Evolutionary conservation across 371 early-diverging fungal species (phyloP), one percentile per base, ranked within the genome.

Genomic region (Sanchytrium tribonematis): DNA sequence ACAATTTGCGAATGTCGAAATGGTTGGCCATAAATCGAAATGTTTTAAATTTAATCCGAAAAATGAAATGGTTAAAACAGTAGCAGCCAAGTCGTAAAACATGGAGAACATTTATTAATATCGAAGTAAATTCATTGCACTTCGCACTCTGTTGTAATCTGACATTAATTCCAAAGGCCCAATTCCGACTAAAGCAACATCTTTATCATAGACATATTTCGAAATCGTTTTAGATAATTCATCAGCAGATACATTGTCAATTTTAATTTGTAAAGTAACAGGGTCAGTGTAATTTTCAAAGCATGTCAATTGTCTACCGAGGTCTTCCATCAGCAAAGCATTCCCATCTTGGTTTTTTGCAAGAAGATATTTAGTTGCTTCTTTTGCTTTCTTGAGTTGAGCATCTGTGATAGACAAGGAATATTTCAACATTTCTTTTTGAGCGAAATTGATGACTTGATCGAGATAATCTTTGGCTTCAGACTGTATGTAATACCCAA

Each of bases 301-400:
- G 27, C 88, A 88, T 69, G 93, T 80, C 72, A 97, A 78, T 77
- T 97, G 97, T 71, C 94, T 86, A 68, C 96, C 96, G 79, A 97
- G 93, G 75, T 97, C 96, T 77, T 97, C 95, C 31, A 91, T 90
- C 72, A 92, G 83, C 30, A 91, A 85, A 0, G 91, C 89, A 70
- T 90, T 91, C 66, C 92, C 91, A 75, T 97, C 95, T 80, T 94
- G 93, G 80, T 92, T 91, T 81, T 95, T 95, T 73, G 96, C 95
- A 71, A 93, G 87, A 79, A 48, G 48, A 48, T 48, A 22, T 22
- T 48, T 48, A 48, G 48, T 48, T 22, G 48, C 48, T 48, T 48
- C 12, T 48, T 48, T 48, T 12, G 48, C 48, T 22, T 22, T 48
- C 22, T 5, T 22, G 12, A 48, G 12, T 12, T 48, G 12, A 12